Conservation (phyloP, 2,329 filamentous ascomycete genomes). For the Aspergillus sp. region DNA sequence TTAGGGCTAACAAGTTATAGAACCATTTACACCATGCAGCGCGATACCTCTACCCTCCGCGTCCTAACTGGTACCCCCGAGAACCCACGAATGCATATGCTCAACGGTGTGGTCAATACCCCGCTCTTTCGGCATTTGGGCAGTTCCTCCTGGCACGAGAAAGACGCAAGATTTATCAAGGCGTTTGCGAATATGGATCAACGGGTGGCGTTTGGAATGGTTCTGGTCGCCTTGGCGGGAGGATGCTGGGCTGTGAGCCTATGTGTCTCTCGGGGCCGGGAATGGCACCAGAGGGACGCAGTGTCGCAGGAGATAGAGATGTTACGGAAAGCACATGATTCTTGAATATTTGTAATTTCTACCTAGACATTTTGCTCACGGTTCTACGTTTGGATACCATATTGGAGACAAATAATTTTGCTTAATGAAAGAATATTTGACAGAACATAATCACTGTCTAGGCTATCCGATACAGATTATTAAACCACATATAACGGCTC, state of each 20-base stretch:
- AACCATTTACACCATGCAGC: conserved; percentile 42
- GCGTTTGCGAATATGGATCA: conserved; percentile 12
- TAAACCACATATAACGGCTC: conserved; percentile 48
- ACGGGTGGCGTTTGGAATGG: conserved; percentile 3
- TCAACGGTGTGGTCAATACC: conserved; percentile 44
- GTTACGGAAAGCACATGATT: neutral
- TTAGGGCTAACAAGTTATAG: conserved; percentile 12
- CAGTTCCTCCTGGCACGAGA: conserved; percentile 48
- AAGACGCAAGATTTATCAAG: conserved; percentile 37
- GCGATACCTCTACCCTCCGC: conserved; percentile 35
- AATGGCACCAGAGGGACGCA: neutral
- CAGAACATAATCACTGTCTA: neutral
- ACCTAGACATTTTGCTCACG: no score
- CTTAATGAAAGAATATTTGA: no score
- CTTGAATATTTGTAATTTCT: neutral
- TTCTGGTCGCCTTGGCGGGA: conserved; percentile 1
- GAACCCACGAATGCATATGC: conserved; percentile 36
- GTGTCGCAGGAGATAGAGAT: neutral
- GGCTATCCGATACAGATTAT: conserved; percentile 23
- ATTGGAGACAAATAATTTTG: no score
- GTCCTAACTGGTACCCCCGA: conserved; percentile 37
- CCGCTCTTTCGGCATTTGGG: conserved; percentile 47
- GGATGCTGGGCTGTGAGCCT: neutral
- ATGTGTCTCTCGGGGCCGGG: neutral
- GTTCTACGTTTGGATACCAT: no score